These are phyloP conservation scores for Solanum hybrid DNA, from an alignment of 305 asterid genomes.

Conservation along the genomic window DNA sequence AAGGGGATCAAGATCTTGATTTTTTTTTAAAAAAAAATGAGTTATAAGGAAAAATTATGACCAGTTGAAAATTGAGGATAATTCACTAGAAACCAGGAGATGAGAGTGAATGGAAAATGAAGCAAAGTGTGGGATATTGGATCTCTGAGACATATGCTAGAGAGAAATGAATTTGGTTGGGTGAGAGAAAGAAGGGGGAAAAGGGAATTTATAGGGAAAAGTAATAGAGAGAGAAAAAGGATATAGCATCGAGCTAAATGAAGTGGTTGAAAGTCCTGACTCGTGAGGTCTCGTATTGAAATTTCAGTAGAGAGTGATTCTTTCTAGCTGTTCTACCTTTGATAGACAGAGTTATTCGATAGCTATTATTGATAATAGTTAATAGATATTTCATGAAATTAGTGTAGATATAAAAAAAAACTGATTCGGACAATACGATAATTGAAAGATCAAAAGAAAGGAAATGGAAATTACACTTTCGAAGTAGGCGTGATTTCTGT, in stretches of 20 bases:
- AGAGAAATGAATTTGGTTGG: background rate
- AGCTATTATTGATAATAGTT: too few species aligned
- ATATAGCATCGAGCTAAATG: background rate
- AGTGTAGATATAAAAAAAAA: too few species aligned
- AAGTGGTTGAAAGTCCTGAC: too few species aligned
- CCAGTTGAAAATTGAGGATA: constrained; percentile 57
- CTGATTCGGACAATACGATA: rapidly evolving
- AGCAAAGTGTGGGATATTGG: too few species aligned
- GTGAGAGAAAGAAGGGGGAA: constrained; percentile 1
- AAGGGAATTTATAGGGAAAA: constrained; percentile 23
- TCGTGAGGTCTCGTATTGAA: too few species aligned
- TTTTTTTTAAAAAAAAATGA: background rate
- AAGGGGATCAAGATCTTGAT: background rate
- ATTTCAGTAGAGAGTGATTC: background rate
- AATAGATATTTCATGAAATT: too few species aligned
- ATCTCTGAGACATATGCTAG: constrained; percentile 69
- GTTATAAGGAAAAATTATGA: background rate
- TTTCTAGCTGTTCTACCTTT: too few species aligned
- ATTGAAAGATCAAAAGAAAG: background rate
- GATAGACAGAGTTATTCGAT: too few species aligned
- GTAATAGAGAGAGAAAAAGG: background rate
- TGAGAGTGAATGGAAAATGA: constrained; percentile 67
- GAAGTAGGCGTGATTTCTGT: background rate
- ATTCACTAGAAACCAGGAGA: constrained; percentile 90
- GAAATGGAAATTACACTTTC: background rate